These are phyloP conservation scores for Quercus tomentella DNA, from an alignment of 331 rosid species.

Conservation along the genomic window DNA sequence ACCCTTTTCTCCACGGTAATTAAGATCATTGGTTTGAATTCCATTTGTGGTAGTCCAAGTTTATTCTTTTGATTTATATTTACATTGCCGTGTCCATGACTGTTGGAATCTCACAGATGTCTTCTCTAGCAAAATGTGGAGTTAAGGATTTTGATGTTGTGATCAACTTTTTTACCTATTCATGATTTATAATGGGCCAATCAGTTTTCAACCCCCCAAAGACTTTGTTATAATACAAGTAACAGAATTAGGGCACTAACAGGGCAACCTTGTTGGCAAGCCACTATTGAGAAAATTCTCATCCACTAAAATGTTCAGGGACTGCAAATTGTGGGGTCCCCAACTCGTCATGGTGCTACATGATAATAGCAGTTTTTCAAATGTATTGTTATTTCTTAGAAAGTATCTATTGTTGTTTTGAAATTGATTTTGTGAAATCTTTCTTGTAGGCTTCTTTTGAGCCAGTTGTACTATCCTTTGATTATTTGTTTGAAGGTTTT, in stretches of 20 bases:
- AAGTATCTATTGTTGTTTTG: slow-evolving; percentile 14
- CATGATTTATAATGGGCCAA: neutral
- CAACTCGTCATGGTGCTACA: neutral
- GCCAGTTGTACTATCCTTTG: slow-evolving; percentile 49
- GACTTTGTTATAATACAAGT: neutral
- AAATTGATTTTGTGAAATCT: slow-evolving; percentile 23
- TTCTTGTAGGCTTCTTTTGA: slow-evolving; percentile 59
- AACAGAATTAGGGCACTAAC: neutral
- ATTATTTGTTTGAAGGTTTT: slow-evolving; percentile 44
- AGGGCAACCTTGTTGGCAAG: neutral
- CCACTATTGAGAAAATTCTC: neutral
- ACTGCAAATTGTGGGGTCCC: neutral
- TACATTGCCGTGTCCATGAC: neutral
- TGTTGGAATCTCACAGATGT: neutral
- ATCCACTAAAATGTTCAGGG: no score
- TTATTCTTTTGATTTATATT: neutral
- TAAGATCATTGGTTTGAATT: neutral
- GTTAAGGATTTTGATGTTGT: neutral
- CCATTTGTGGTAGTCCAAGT: neutral
- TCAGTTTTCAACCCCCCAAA: neutral
- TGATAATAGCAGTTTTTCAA: neutral
- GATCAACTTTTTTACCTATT: neutral
- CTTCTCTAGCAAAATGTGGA: neutral
- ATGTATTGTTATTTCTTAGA: neutral
- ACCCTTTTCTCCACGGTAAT: neutral